Evolutionary conservation across 768 basidiomycete genomes (phyloP), one percentile per base, ranked within the genome.

Genomic region (Xerocomellus dryophilus): DNA sequence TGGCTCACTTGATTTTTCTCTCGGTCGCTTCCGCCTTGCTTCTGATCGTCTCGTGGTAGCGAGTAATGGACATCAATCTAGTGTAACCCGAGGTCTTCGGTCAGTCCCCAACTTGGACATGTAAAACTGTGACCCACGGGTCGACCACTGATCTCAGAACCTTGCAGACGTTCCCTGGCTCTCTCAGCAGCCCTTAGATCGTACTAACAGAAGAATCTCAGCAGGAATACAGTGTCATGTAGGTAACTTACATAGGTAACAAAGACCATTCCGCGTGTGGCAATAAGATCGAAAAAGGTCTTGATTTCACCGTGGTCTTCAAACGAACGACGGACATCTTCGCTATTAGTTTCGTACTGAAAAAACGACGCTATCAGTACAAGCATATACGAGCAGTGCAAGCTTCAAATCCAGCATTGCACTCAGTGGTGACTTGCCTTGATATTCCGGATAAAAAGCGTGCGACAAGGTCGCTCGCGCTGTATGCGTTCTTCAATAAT

Each of bases 21-120:
- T 43, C 86, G 64, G 1, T 70, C 69, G 7, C 78, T 51, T 29
- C 63, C 58, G 79, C 84, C 50, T 81, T 81, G 64, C 79, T 80
- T 71, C 58, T 89, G 83, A 51, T 97, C 91, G 61, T 90, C 91
- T 57, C 91, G 85, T 11, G 97, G 97, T 27, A 98, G 75, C 25
- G 93, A 96, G 75, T 94, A 99, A 70, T 99, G 97, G 1, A 99
- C 95, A 74, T 99, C 97, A 69, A 98, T 98, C 96, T 97, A 66
- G 20, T 21, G 43, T 40, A 50, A 38, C 39, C 47, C 61, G 51
- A 43, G 29, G 43, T 17, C 36, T 58, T 53, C 50, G 31, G 50
- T 47, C 43, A 53, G 17, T 41, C 35, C 29, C 43, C 54, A 52
- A n/a, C 21, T 4, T n/a, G 43, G 36, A 31, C 18, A 29, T 27